Evolutionary conservation across 345 rosid species (phyloP), one percentile per base, ranked within the genome.

Genomic region (Microcos paniculata): DNA sequence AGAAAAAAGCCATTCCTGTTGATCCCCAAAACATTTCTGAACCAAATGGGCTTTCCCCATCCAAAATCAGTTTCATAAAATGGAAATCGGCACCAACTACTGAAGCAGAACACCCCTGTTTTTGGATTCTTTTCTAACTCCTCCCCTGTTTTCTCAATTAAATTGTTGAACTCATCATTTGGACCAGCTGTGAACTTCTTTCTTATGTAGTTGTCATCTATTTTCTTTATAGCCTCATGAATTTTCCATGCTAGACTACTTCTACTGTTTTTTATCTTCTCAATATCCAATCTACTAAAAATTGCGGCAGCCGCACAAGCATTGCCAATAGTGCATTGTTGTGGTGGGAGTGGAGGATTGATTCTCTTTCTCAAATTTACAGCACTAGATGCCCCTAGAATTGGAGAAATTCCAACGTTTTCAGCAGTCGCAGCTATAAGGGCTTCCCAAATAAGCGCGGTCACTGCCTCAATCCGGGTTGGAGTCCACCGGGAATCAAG

Each of bases 31-130:
- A 64, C 75, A 31, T 58, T 74, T 30, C 77, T 57, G 11, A 53
- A 67, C 81, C 86, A 71, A 8, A 38, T 42, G 3, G 81, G 82
- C 30, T 57, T 84, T 58, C 77, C 80, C 84, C 82, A 78, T 30
- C 85, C 80, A 49, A 80, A 80, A 71, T 81, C 82, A 49, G 77
- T 59, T 8, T 79, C 79, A 6, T 75, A 71, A 8, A 77, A 67
- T 53, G 74, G 83, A 40, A 75, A 77, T 38, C 59, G 68, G 31
- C 82, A 80, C 72, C 80, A 78, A 45, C 81, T 80, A 4, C 58
- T 73, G 33, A 73, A 61, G 16, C 70, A 43, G 52, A 72, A 70
- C 38, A 64, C 59, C 48, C 26, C 40, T 35, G 40, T 35, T 35
- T 35, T 35, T 35, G 40, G 21, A 33, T 49, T 61, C 31, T 48